Conservation (phyloP, 1,284 basidiomycete species). For the Naganishia cerealis region DNA sequence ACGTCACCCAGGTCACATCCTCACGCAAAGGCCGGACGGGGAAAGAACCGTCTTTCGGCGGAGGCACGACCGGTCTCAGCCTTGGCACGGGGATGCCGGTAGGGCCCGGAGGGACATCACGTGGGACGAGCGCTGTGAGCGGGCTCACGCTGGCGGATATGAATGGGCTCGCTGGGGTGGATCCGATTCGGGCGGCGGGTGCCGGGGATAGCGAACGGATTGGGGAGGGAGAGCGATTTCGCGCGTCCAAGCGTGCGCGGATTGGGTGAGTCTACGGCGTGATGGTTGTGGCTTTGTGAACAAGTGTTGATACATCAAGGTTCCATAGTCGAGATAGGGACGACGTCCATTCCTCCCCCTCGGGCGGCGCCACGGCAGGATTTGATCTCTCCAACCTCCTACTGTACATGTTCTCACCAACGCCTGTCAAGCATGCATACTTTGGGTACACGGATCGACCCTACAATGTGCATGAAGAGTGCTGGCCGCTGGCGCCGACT, state of each 20-base stretch:
- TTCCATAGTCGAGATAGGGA: background rate
- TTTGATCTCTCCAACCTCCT: conserved; percentile 44
- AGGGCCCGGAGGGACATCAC: background rate
- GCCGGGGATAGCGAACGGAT: background rate
- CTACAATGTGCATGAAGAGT: background rate
- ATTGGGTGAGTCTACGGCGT: background rate
- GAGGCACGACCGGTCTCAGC: background rate
- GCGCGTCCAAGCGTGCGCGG: conserved; percentile 3
- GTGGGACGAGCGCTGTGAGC: background rate
- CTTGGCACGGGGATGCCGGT: background rate
- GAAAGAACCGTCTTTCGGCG: conserved; percentile 14
- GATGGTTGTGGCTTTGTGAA: background rate
- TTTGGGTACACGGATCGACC: conserved; percentile 48
- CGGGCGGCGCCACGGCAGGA: conserved; percentile 4
- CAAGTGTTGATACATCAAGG: background rate
- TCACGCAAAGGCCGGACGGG: conserved; percentile 12
- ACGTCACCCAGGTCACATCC: conserved; percentile 33
- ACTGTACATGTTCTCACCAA: conserved; percentile 49
- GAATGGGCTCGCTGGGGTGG: conserved; percentile 7
- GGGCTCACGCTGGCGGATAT: conserved; percentile 14
- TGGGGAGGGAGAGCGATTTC: background rate
- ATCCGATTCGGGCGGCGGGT: background rate
- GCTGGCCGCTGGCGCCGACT: conserved; percentile 24
- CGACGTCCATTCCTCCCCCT: background rate
- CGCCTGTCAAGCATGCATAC: conserved; percentile 41